Conservation (phyloP, 73 alveolate genomes). For the Tetrahymena elliotti region DNA sequence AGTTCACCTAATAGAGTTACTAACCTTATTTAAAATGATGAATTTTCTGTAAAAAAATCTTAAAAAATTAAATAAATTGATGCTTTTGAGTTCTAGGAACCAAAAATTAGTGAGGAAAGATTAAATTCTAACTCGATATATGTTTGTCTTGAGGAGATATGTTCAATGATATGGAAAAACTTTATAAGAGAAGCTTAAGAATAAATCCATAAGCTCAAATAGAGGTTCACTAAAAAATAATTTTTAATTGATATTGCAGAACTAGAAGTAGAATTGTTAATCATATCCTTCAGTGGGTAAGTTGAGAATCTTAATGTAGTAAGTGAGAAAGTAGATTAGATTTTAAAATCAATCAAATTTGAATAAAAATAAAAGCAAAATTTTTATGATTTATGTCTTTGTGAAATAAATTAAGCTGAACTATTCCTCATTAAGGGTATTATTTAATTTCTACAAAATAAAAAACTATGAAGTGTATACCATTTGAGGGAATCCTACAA, state of each 20-base stretch:
- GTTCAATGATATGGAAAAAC: neutral
- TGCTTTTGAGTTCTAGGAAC: neutral
- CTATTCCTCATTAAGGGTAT: neutral
- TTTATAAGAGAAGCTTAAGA: neutral
- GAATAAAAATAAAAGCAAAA: neutral
- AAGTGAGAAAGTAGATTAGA: neutral
- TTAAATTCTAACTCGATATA: neutral
- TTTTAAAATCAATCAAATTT: neutral
- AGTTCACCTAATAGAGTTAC: neutral
- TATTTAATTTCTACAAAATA: neutral
- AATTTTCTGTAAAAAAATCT: neutral
- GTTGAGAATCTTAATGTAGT: neutral
- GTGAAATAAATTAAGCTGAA: neutral
- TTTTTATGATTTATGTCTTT: neutral
- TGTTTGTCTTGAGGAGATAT: neutral
- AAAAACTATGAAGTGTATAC: neutral
- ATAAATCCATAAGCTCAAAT: neutral
- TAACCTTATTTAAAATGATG: neutral
- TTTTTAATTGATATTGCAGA: neutral
- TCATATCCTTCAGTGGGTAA: neutral
- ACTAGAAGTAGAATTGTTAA: neutral
- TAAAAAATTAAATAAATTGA: neutral
- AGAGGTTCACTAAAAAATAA: neutral
- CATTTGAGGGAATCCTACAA: neutral
- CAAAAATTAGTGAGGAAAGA: neutral